Conservation (phyloP, 139 green algal species). For the Chlamydomonas sp. region DNA sequence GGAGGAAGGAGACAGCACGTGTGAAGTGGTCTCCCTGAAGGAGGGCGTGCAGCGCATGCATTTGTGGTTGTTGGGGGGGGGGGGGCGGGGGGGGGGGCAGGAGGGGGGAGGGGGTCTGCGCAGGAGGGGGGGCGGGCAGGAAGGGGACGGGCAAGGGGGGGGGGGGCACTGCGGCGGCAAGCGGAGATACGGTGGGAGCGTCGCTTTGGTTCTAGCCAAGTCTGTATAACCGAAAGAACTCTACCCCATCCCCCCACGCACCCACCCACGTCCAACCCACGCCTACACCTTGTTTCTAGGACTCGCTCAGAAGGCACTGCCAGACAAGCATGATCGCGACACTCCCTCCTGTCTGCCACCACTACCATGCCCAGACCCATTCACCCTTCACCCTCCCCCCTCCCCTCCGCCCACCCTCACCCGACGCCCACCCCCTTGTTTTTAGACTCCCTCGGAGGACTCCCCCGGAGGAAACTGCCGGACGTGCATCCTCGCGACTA, state of each 20-base stretch:
- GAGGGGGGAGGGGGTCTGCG: too few species aligned
- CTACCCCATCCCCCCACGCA: slow-evolving; percentile 17
- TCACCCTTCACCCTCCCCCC: slow-evolving; percentile 19
- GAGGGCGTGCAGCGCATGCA: too few species aligned
- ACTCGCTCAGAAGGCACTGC: slow-evolving; percentile 19
- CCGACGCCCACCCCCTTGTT: neutral
- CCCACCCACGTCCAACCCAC: neutral
- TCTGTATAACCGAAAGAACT: too few species aligned
- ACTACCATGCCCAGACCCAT: neutral
- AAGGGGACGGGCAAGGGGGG: too few species aligned
- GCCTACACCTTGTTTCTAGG: slow-evolving; percentile 4
- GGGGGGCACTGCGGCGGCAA: too few species aligned
- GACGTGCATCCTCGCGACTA: neutral
- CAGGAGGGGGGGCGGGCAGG: too few species aligned
- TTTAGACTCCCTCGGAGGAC: neutral
- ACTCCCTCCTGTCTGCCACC: slow-evolving; percentile 22
- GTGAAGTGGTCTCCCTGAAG: too few species aligned
- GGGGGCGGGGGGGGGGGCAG: too few species aligned
- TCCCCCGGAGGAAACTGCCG: slow-evolving; percentile 37
- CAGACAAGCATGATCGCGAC: slow-evolving; percentile 40
- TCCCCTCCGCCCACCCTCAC: neutral
- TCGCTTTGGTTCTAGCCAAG: too few species aligned
- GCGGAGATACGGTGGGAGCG: too few species aligned
- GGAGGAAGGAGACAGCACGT: too few species aligned
- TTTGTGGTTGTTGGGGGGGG: too few species aligned